phyloP scores from a whole-genome alignment of 139 green algal species.

The Chlamydomonas schloesseri region DNA sequence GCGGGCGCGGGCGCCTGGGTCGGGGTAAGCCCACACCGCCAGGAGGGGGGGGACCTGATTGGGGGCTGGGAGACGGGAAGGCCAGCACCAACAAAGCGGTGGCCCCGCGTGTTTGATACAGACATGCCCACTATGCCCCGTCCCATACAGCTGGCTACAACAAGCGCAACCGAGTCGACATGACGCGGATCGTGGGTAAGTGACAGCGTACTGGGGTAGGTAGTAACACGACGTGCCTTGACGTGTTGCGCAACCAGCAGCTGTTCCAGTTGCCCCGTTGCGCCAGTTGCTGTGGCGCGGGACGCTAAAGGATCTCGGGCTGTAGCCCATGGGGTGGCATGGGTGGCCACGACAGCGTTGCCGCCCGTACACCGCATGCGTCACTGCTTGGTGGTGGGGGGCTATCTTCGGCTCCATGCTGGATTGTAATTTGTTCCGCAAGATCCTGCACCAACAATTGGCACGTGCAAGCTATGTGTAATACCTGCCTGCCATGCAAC shows the following conservation, averaged over 20 bases:
- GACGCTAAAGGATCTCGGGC: neutral
- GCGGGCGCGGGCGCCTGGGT: neutral
- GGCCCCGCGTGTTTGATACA: neutral
- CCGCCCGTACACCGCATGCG: too few species aligned
- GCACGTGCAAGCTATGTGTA: neutral
- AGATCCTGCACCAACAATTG: too few species aligned
- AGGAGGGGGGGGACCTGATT: too few species aligned
- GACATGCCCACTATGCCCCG: neutral
- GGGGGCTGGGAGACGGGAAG: neutral
- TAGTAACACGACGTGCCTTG: too few species aligned
- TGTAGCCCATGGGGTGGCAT: too few species aligned
- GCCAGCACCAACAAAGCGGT: neutral
- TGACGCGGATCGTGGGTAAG: conserved; percentile 40
- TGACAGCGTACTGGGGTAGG: neutral
- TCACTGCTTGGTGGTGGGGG: too few species aligned
- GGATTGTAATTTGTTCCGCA: too few species aligned
- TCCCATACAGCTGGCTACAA: conserved; percentile 50
- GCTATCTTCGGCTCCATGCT: too few species aligned
- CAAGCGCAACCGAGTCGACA: conserved; percentile 53
- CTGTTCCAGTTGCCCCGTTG: neutral
- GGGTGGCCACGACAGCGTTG: too few species aligned
- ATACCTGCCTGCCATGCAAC: too few species aligned
- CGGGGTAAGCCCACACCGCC: conserved; percentile 1
- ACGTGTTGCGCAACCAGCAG: too few species aligned
- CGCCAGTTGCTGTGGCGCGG: too few species aligned